phyloP scores from a whole-genome alignment of 768 basidiomycete species.

The Naganishia vishniacii region DNA sequence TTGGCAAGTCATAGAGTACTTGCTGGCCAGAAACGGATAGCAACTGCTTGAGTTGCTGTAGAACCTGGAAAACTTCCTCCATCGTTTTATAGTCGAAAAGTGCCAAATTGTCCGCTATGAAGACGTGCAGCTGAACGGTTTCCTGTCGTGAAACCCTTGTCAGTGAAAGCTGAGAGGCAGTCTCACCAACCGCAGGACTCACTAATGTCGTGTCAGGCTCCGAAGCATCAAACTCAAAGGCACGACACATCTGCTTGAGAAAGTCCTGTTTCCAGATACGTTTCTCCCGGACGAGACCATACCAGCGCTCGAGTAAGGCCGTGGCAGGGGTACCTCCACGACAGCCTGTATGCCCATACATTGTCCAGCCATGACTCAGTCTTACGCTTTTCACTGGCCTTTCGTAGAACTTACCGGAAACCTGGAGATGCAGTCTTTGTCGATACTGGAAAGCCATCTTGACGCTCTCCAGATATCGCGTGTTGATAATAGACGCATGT shows the following conservation, averaged over 20 bases:
- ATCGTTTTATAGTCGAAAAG: constrained; percentile 89
- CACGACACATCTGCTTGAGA: constrained; percentile 70
- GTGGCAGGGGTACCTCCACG: constrained; percentile 60
- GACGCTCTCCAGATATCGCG: constrained; percentile 74
- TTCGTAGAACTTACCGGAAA: constrained; percentile 11
- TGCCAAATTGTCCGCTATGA: constrained; percentile 91
- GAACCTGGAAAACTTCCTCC: constrained; percentile 82
- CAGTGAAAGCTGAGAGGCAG: background rate
- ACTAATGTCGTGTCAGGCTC: constrained; percentile 44
- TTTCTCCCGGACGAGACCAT: constrained; percentile 83
- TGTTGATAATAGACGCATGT: constrained; percentile 81
- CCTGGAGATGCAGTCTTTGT: constrained; percentile 49
- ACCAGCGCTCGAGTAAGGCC: constrained; percentile 85
- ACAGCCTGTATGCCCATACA: constrained; percentile 54
- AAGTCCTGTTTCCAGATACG: constrained; percentile 79
- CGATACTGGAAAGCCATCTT: constrained; percentile 79
- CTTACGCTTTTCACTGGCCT: background rate
- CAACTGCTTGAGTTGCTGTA: constrained; percentile 65
- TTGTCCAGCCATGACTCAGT: background rate
- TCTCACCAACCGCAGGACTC: background rate
- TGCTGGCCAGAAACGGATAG: constrained; percentile 77
- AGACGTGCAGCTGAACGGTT: constrained; percentile 78
- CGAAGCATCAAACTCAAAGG: constrained; percentile 66
- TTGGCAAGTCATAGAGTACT: constrained; percentile 67
- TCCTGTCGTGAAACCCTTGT: constrained; percentile 53